Evolutionary conservation across 768 basidiomycete genomes (phyloP), one percentile per base, ranked within the genome.

Genomic region (Grammothele lineata): DNA sequence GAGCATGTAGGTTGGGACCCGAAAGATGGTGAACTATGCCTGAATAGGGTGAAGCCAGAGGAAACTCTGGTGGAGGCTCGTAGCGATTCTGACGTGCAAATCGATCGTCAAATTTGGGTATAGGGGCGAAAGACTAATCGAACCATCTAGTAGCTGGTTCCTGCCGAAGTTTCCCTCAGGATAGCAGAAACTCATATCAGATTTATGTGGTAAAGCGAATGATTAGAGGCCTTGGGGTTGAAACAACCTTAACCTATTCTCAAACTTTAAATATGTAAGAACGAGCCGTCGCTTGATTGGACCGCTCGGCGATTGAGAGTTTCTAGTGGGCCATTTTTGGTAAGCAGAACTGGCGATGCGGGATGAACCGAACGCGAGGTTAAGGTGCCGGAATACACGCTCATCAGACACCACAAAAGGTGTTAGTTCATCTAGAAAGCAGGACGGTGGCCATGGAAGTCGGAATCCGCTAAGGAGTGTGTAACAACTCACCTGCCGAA

Each of bases 31-130:
- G 83, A 85, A 85, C 81, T 85, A 85, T 86, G 82, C 76, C 73
- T 85, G 83, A 82, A 80, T 83, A 86, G 80, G 78, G 83, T 75
- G 81, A 86, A 87, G 85, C 84, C 86, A 87, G 85, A 84, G 86
- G 85, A 88, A 88, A 88, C 86, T 85, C 85, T 87, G 85, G 84
- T 88, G 85, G 85, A 87, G 83, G 86, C 83, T 85, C 80, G 82
- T 85, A 88, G 87, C 85, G 81, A 83, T 89, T 87, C 87, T 89
- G 87, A 87, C 83, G 82, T 88, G 87, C 87, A 89, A 88, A 87
- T 88, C 85, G 82, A 87, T 87, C 81, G 85, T 87, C 82, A 74
- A 85, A 88, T 83, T 85, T 86, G 85, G 84, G 85, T 87, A 87
- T 87, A 87, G 86, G 85, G 87, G 85, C 81, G 83, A 88, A 88